phyloP scores from a whole-genome alignment of 208 protist species.

The Sergeia podlipaevii region DNA sequence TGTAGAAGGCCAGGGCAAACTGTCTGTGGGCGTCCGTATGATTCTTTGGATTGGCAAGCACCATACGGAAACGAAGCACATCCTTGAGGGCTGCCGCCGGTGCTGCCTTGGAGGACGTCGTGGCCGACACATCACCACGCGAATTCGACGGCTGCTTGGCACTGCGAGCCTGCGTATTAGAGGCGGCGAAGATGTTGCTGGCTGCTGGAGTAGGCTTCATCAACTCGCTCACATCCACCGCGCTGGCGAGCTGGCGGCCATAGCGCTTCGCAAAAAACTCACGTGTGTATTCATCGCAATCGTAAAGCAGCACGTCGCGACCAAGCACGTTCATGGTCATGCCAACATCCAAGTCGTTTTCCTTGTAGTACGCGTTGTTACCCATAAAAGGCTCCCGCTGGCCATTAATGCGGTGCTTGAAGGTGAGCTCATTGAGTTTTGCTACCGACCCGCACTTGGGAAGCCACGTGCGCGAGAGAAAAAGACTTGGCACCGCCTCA shows the following conservation, averaged over 20 bases:
- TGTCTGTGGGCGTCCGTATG: constrained; percentile 52
- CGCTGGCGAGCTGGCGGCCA: constrained; percentile 35
- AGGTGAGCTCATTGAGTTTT: constrained; percentile 79
- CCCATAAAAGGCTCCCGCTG: constrained; percentile 72
- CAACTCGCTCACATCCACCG: constrained; percentile 49
- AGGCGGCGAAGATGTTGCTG: constrained; percentile 1
- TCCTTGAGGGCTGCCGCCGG: constrained; percentile 26
- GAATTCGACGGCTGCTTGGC: too few relatives aligned
- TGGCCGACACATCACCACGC: neutral
- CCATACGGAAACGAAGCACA: constrained; percentile 72
- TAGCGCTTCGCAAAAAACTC: constrained; percentile 80
- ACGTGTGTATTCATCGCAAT: constrained; percentile 93
- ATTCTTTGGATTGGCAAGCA: constrained; percentile 39
- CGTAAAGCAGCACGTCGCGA: constrained; percentile 82
- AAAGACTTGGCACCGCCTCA: constrained; percentile 86
- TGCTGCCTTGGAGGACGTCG: constrained; percentile 15
- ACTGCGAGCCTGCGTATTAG: constrained; percentile 1
- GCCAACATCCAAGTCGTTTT: constrained; percentile 84
- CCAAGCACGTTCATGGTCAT: constrained; percentile 79
- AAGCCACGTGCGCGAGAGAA: constrained; percentile 82
- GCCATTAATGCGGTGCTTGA: constrained; percentile 78
- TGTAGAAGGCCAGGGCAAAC: constrained; percentile 83
- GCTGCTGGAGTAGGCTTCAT: too few relatives aligned
- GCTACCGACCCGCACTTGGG: constrained; percentile 71
- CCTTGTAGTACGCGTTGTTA: constrained; percentile 71